Evolutionary conservation across 768 basidiomycete species (phyloP).

Genomic region (Jaapia argillacea): DNA sequence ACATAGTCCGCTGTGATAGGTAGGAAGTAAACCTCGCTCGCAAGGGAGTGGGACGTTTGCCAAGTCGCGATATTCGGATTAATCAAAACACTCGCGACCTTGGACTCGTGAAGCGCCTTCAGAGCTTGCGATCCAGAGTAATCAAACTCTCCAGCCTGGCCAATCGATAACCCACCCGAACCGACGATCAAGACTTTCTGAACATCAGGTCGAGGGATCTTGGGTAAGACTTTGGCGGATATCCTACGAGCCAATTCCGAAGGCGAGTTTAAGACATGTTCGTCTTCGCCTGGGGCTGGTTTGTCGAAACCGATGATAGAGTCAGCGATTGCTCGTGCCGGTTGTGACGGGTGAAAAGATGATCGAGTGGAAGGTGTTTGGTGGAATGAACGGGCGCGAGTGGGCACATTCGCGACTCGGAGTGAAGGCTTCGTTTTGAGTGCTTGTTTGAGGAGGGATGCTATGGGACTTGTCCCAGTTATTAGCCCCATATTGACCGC

Average conservation of each 20-base stretch:
- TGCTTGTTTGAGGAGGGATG: no score
- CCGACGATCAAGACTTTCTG: conserved; percentile 95
- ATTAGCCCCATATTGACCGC: no score
- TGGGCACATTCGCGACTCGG: no score
- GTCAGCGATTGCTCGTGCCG: not conserved
- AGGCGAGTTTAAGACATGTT: conserved; percentile 83
- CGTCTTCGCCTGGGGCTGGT: conserved; percentile 23
- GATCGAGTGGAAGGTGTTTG: no score
- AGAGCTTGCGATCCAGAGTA: conserved; percentile 99
- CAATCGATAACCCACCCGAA: conserved; percentile 91
- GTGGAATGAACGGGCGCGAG: no score
- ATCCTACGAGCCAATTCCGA: conserved; percentile 91
- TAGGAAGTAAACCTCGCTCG: conserved; percentile 94
- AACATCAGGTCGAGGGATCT: conserved; percentile 84
- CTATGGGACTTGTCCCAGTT: no score
- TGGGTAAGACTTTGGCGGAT: conserved; percentile 90
- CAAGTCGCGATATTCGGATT: conserved; percentile 99
- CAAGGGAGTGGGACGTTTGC: conserved; percentile 97
- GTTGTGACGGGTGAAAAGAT: not conserved
- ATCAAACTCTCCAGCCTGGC: conserved; percentile 99
- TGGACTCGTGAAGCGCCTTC: conserved; percentile 94
- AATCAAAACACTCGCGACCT: conserved; percentile 88
- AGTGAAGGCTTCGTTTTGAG: no score
- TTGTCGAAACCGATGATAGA: conserved; percentile 16
- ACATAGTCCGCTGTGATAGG: conserved; percentile 97